Evolutionary conservation across 352 stramenopile genomes (phyloP).

Genomic region (Pythium diclinum): DNA sequence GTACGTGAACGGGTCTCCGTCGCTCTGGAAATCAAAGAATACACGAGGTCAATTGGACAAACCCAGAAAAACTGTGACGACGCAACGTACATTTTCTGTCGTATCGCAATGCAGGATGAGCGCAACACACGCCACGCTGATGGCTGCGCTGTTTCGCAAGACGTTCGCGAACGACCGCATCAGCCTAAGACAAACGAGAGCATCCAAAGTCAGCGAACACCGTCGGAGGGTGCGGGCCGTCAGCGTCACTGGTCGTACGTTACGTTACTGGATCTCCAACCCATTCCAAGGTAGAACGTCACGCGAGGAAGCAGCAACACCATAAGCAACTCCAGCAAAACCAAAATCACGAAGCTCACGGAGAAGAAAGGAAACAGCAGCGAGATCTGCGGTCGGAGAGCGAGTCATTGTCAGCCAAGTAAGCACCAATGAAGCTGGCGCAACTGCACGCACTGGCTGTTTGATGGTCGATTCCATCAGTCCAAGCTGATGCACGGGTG

Average conservation of each 20-base stretch:
- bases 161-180: conserved; percentile 79
- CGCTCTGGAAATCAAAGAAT: neutral
- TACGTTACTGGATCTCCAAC: conserved; percentile 64
- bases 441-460: conserved; percentile 52
- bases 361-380: conserved; percentile 87
- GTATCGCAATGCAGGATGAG: conserved; percentile 82
- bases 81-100: conserved; percentile 37
- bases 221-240: neutral
- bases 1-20: conserved; percentile 51
- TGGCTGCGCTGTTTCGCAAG: conserved; percentile 75
- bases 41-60: neutral
- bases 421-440: neutral
- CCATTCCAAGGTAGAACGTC: conserved; percentile 48
- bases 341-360: conserved; percentile 72
- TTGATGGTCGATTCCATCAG: conserved; percentile 82
- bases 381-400: conserved; percentile 46
- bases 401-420: neutral
- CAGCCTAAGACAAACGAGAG: conserved; percentile 34
- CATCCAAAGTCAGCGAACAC: neutral
- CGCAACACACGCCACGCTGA: conserved; percentile 78
- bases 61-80: neutral
- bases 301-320: conserved; percentile 55
- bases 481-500: conserved; percentile 64
- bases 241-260: conserved; percentile 37
- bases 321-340: conserved; percentile 70